phyloP scores from a whole-genome alignment of 192 early-diverging fungal genomes.

The Thoreauomyces humboldtii region DNA sequence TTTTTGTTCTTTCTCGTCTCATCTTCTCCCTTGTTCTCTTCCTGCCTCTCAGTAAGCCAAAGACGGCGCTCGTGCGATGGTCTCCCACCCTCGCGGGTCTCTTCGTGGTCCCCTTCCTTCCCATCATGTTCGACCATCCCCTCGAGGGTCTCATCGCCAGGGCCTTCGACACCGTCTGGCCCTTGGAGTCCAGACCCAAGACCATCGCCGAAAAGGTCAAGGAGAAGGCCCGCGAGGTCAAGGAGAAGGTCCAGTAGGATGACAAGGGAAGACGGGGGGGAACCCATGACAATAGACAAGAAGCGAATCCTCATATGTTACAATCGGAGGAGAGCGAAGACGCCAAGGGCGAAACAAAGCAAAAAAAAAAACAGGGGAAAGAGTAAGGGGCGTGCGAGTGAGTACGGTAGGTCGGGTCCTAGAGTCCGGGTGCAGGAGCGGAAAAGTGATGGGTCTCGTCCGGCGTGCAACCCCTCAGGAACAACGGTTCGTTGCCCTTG shows the following conservation, averaged over 20 bases:
- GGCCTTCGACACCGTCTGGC: slow-evolving; percentile 52
- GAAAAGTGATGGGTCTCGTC: slow-evolving; percentile 70
- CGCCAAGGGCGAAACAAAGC: no score
- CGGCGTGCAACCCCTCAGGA: slow-evolving; percentile 80
- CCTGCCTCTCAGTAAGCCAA: slow-evolving; percentile 36
- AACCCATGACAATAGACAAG: no score
- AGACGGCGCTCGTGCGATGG: slow-evolving; percentile 47
- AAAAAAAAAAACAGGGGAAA: no score
- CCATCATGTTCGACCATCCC: slow-evolving; percentile 64
- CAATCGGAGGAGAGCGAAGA: no score
- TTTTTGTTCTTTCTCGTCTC: no score
- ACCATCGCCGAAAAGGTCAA: background rate
- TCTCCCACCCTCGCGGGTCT: slow-evolving; percentile 62
- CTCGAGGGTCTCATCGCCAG: slow-evolving; percentile 58
- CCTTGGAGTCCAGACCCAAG: slow-evolving; percentile 4
- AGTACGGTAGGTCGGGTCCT: no score
- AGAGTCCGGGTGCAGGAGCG: no score
- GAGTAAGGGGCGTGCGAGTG: no score
- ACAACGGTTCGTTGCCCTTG: slow-evolving; percentile 67
- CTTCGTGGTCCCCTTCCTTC: slow-evolving; percentile 58
- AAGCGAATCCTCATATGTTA: no score
- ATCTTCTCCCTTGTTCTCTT: background rate
- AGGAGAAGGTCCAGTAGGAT: no score
- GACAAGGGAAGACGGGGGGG: no score
- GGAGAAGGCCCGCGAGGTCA: no score